A percentile compares a stretch with the other conserved stretches of the same genome.
Evolutionary conservation across 176 grass and related monocot species (phyloP).

Genomic region (Cenchrus purpureus): DNA sequence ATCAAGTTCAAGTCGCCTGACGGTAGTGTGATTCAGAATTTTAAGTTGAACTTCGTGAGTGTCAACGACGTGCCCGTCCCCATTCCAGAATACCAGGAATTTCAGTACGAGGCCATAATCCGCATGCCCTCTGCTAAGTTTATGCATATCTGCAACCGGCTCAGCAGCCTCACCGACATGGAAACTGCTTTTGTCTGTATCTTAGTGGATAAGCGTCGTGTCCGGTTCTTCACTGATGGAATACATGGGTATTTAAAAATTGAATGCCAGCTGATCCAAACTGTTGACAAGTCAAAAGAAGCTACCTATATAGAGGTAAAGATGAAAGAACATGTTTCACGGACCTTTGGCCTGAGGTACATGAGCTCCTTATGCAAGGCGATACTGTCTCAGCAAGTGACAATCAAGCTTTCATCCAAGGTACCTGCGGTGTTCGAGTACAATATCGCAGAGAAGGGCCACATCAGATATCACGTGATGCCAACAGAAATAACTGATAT

Average conservation of each 20-base stretch:
- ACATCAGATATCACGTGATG: not conserved
- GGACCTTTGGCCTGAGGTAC: not conserved
- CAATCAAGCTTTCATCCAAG: not conserved
- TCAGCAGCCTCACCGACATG: not conserved
- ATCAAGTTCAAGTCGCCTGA: not conserved
- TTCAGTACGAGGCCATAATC: not conserved
- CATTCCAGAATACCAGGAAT: not conserved
- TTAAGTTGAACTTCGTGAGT: not conserved
- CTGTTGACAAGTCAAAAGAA: not conserved
- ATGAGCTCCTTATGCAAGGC: not conserved
- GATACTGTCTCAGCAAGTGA: not conserved
- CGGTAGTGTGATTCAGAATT: not conserved
- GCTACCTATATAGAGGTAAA: not conserved
- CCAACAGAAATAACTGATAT: too few species aligned
- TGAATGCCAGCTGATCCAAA: not conserved
- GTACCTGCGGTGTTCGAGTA: not conserved
- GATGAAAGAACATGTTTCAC: not conserved
- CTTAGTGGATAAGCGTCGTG: not conserved
- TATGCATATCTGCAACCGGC: not conserved
- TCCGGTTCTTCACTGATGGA: not conserved
- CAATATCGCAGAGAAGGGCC: not conserved
- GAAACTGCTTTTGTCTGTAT: not conserved
- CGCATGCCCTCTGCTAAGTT: constrained; percentile 10
- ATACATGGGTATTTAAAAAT: not conserved
- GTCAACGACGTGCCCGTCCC: not conserved